Conservation (phyloP, 1,284 basidiomycete genomes). For the Malassezia vespertilionis region DNA sequence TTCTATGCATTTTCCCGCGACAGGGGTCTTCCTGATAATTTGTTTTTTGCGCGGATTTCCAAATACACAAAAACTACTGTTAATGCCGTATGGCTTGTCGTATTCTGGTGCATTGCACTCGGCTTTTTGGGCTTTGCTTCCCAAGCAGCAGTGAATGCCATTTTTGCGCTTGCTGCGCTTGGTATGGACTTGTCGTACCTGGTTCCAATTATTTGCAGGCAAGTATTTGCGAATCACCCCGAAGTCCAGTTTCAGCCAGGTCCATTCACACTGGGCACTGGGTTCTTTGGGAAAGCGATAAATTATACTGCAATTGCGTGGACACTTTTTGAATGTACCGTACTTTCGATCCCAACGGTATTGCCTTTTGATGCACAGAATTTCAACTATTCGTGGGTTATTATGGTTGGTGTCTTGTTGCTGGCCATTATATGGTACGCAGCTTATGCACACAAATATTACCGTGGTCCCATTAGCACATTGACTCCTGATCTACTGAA, state of each 20-base stretch:
- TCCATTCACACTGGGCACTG: constrained; percentile 74
- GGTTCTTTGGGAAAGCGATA: constrained; percentile 57
- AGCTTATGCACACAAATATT: constrained; percentile 49
- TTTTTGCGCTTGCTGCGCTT: constrained; percentile 55
- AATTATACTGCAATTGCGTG: constrained; percentile 59
- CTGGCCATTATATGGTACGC: constrained; percentile 50
- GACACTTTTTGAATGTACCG: constrained; percentile 48
- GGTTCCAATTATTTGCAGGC: constrained; percentile 51
- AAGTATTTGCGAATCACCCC: constrained; percentile 65
- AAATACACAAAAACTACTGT: constrained; percentile 59
- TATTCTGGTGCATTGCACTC: constrained; percentile 49
- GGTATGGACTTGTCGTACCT: constrained; percentile 62
- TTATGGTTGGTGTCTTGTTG: constrained; percentile 49
- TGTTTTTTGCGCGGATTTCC: constrained; percentile 65
- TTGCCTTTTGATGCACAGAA: constrained; percentile 22
- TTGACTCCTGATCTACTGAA: constrained; percentile 28
- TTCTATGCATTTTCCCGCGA: constrained; percentile 84
- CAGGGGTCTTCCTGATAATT: constrained; percentile 66
- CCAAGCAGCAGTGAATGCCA: constrained; percentile 32
- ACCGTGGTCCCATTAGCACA: constrained; percentile 48
- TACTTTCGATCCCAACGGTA: constrained; percentile 32
- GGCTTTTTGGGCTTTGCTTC: constrained; percentile 36
- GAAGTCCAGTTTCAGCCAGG: constrained; percentile 71
- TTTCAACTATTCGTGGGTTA: constrained; percentile 42
- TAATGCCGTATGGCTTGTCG: constrained; percentile 68